phyloP scores from a whole-genome alignment of 2,329 filamentous ascomycete genomes.

The Colletotrichum sp. region DNA sequence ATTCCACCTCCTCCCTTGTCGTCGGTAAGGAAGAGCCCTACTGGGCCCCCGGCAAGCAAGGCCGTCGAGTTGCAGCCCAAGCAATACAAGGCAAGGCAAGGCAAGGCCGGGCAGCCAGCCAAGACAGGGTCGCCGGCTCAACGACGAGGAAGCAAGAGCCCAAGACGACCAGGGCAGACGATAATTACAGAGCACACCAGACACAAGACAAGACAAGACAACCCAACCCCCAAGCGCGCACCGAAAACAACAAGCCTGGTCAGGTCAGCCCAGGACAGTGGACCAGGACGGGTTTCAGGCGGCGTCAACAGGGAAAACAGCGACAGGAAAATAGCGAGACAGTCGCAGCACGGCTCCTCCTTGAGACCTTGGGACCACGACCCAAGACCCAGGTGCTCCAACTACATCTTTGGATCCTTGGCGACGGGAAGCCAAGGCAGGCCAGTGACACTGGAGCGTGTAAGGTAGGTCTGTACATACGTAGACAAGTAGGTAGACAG shows the following conservation, averaged over 20 bases:
- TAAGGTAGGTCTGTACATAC: not conserved
- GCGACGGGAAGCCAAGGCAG: not conserved
- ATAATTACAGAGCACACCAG: not conserved
- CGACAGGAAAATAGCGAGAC: not conserved
- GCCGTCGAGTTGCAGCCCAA: not conserved
- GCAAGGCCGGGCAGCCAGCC: not conserved
- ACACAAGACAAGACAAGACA: not conserved
- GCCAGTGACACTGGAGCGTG: not conserved
- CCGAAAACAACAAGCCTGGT: not conserved
- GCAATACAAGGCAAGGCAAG: not conserved
- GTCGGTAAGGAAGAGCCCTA: not conserved
- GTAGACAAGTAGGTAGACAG: not conserved
- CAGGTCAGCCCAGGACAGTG: slow-evolving; percentile 14
- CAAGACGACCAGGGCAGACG: not conserved
- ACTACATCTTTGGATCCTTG: slow-evolving; percentile 20
- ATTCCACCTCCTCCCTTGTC: not conserved
- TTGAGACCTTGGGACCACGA: not conserved
- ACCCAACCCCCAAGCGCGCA: not conserved
- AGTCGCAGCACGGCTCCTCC: slow-evolving; percentile 1
- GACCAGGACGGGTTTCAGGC: slow-evolving; percentile 18
- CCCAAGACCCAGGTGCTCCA: not conserved
- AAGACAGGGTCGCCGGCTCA: not conserved
- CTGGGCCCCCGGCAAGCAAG: not conserved
- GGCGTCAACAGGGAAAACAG: slow-evolving; percentile 13
- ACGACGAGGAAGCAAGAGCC: not conserved